These are phyloP conservation scores for Cicer cuneatum DNA, from an alignment of 306 rosid species.

Conservation along the genomic window DNA sequence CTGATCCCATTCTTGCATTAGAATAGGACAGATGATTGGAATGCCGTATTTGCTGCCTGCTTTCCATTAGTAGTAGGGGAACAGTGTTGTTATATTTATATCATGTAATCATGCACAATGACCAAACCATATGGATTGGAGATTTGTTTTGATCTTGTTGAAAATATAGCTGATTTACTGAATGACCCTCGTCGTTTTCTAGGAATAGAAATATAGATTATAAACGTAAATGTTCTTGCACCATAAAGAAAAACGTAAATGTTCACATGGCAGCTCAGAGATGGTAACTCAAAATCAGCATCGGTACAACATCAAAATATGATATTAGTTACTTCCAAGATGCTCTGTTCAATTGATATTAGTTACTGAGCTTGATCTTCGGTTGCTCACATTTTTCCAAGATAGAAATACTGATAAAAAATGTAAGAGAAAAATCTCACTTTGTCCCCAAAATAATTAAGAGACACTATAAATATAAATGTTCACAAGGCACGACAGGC, in stretches of 20 bases:
- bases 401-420: background rate
- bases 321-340: background rate
- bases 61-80: slow-evolving; percentile 10
- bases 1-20: slow-evolving; percentile 26
- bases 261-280: background rate
- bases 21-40: slow-evolving; percentile 2
- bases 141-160: slow-evolving; percentile 10
- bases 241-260: slow-evolving; percentile 2
- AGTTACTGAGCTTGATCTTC: background rate
- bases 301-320: slow-evolving; percentile 1
- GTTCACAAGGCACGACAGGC: background rate
- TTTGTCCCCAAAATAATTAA: background rate
- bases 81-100: background rate
- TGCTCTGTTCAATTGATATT: background rate
- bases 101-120: slow-evolving; percentile 9
- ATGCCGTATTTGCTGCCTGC: slow-evolving; percentile 26
- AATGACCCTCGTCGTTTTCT: slow-evolving; percentile 20
- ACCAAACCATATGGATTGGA: slow-evolving; percentile 20
- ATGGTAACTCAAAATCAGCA: slow-evolving; percentile 25
- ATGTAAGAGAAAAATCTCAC: background rate
- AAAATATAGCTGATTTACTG: slow-evolving; percentile 15
- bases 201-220: slow-evolving; percentile 23
- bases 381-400: slow-evolving; percentile 17
- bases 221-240: slow-evolving; percentile 18
- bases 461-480: slow-evolving; percentile 2